Conservation (phyloP, 345 rosid species). For the Mercurialis annua region DNA sequence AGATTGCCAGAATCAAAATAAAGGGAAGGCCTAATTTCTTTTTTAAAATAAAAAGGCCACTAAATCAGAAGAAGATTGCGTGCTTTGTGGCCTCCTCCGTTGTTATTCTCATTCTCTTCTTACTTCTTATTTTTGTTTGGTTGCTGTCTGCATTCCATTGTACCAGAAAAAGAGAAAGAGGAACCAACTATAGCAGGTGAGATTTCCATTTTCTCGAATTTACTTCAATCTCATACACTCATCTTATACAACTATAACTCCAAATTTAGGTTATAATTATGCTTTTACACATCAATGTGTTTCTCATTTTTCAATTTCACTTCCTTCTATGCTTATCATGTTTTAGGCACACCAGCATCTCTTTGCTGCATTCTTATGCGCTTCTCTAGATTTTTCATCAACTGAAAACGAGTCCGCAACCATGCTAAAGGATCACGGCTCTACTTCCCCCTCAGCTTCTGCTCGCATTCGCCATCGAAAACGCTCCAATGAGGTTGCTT, state of each 20-base stretch:
- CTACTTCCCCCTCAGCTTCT: conserved; percentile 44
- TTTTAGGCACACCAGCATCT: conserved; percentile 13
- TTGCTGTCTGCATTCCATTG: no score
- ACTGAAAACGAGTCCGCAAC: conserved; percentile 22
- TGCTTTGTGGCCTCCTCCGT: no score
- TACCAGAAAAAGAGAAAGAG: no score
- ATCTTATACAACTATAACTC: not conserved
- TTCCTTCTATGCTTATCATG: no score
- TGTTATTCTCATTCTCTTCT: no score
- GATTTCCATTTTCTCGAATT: not conserved
- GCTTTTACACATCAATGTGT: not conserved
- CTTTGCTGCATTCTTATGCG: not conserved
- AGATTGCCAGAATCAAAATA: not conserved
- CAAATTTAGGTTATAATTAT: not conserved
- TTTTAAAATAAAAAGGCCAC: not conserved
- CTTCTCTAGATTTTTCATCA: conserved; percentile 2
- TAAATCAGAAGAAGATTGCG: not conserved
- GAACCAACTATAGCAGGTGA: no score
- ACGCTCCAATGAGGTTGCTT: conserved; percentile 68
- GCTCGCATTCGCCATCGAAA: conserved; percentile 59
- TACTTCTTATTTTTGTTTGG: no score
- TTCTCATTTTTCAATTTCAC: not conserved
- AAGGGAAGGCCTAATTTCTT: no score
- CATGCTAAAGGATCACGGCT: conserved; percentile 61
- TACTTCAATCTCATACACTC: not conserved